phyloP scores from a whole-genome alignment of 2,329 filamentous ascomycete species.

The Camillea tinctor region DNA sequence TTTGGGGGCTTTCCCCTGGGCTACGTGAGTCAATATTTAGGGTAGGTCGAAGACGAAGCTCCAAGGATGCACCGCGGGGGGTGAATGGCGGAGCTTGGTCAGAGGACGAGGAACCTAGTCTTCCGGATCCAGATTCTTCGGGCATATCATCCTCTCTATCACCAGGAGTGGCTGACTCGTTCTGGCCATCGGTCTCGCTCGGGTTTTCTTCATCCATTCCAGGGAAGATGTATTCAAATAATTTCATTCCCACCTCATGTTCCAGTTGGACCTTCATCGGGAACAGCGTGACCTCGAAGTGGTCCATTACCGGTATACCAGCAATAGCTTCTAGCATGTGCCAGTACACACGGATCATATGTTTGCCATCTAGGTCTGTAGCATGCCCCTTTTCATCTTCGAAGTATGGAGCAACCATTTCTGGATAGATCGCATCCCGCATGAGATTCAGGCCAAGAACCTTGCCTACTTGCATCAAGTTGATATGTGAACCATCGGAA shows the following conservation, averaged over 20 bases:
- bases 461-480: conserved; percentile 82
- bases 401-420: conserved; percentile 89
- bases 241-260: conserved; percentile 83
- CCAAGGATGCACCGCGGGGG: conserved; percentile 70
- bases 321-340: conserved; percentile 98
- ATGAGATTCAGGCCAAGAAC: conserved; percentile 88
- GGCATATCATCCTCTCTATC: conserved; percentile 52
- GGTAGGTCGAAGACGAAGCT: conserved; percentile 80
- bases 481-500: conserved; percentile 93
- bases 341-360: conserved; percentile 95
- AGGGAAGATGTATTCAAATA: conserved; percentile 98
- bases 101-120: conserved; percentile 35
- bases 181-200: conserved; percentile 42
- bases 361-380: conserved; percentile 59
- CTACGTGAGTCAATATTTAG: conserved; percentile 56
- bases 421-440: conserved; percentile 86
- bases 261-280: conserved; percentile 94
- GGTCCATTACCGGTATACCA: conserved; percentile 94
- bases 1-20: conserved; percentile 31
- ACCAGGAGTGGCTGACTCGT: conserved; percentile 54
- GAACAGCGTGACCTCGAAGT: conserved; percentile 92
- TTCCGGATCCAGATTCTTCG: conserved; percentile 40
- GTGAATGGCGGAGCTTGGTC: conserved; percentile 55
- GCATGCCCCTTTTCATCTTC: conserved; percentile 60
- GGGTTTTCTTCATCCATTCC: conserved; percentile 62